Conservation (phyloP, 2,329 filamentous ascomycete genomes). For the Spiromastix sp. region DNA sequence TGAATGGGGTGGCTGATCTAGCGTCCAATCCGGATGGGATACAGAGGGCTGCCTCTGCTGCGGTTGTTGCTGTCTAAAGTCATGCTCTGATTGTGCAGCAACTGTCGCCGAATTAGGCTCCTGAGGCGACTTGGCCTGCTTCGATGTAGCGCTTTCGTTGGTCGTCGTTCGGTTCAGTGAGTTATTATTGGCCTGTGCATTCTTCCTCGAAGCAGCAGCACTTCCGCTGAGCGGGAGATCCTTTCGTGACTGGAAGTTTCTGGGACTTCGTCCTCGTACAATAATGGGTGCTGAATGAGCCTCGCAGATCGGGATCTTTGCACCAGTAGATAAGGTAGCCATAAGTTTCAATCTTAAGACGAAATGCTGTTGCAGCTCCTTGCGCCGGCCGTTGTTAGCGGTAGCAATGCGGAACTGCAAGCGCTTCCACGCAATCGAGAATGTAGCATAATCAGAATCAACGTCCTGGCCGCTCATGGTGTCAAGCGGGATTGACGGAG, state of each 20-base stretch:
- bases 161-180: slow-evolving; percentile 18
- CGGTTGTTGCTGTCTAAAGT: slow-evolving; percentile 16
- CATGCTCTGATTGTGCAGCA: slow-evolving; percentile 17
- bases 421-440: slow-evolving; percentile 88
- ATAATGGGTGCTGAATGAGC: slow-evolving; percentile 84
- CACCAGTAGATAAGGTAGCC: slow-evolving; percentile 73
- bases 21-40: slow-evolving; percentile 26
- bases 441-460: slow-evolving; percentile 77
- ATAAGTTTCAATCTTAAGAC: slow-evolving; percentile 78
- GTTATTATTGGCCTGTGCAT: slow-evolving; percentile 34
- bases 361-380: slow-evolving; percentile 95
- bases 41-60: too few species aligned
- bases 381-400: slow-evolving; percentile 87
- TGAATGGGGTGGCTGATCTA: slow-evolving; percentile 15
- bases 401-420: slow-evolving; percentile 92
- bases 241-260: slow-evolving; percentile 90
- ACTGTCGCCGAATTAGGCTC: slow-evolving; percentile 5
- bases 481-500: slow-evolving; percentile 66
- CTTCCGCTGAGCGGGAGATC: slow-evolving; percentile 80
- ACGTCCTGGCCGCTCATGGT: slow-evolving; percentile 54
- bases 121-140: slow-evolving; percentile 12
- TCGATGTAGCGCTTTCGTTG: slow-evolving; percentile 17
- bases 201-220: slow-evolving; percentile 67
- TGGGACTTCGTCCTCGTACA: slow-evolving; percentile 80
- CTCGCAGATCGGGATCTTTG: slow-evolving; percentile 71